phyloP scores from a whole-genome alignment of 345 rosid genomes.

The Gossypium ekmanianum region DNA sequence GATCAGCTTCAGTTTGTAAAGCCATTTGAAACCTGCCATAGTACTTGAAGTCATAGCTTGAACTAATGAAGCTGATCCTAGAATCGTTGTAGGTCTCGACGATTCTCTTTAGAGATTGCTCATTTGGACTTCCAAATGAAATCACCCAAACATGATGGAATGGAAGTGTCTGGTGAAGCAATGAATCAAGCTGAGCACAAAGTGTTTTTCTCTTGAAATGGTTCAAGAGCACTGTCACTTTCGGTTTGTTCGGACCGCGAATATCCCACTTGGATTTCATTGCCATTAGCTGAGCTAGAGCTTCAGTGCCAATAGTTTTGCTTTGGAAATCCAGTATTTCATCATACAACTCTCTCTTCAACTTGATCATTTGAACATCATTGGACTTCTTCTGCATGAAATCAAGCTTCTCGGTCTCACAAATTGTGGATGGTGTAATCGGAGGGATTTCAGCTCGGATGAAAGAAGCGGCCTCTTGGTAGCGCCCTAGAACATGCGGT shows the following conservation, averaged over 20 bases:
- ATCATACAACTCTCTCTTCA: slow-evolving; percentile 66
- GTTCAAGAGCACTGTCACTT: slow-evolving; percentile 79
- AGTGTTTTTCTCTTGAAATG: slow-evolving; percentile 96
- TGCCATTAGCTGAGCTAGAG: slow-evolving; percentile 57
- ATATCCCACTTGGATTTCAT: slow-evolving; percentile 86
- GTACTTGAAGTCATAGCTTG: slow-evolving; percentile 91
- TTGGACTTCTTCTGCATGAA: slow-evolving; percentile 85
- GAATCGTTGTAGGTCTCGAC: slow-evolving; percentile 78
- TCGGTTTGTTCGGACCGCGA: slow-evolving; percentile 55
- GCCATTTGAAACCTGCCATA: slow-evolving; percentile 99
- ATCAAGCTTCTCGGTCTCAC: slow-evolving; percentile 87
- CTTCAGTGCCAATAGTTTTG: slow-evolving; percentile 60
- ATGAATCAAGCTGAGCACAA: slow-evolving; percentile 81
- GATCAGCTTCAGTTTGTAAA: slow-evolving; percentile 81
- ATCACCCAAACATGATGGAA: slow-evolving; percentile 93
- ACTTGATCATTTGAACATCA: slow-evolving; percentile 69
- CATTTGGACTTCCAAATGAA: slow-evolving; percentile 85
- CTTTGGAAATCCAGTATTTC: slow-evolving; percentile 60
- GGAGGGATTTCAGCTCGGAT: slow-evolving; percentile 30
- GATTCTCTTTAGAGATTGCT: slow-evolving; percentile 60
- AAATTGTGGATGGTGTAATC: slow-evolving; percentile 44
- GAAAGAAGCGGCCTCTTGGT: slow-evolving; percentile 57
- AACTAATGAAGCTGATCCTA: slow-evolving; percentile 84
- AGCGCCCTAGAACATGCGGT: slow-evolving; percentile 56
- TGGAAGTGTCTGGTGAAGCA: slow-evolving; percentile 83